Conservation (phyloP, 2,329 filamentous ascomycete species). For the Pseudogymnoascus sp. region DNA sequence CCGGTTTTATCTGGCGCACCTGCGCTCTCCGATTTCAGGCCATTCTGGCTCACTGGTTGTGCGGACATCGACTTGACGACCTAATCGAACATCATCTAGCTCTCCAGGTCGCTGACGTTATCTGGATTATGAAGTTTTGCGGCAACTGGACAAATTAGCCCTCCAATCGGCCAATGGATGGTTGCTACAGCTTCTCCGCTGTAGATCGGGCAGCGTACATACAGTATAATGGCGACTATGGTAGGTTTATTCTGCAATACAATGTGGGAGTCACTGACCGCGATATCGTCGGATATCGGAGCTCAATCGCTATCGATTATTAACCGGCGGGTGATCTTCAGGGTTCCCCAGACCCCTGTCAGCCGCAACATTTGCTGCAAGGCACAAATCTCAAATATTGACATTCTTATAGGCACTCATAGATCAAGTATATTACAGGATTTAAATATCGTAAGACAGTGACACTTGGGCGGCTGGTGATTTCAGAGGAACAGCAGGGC, state of each 20-base stretch:
- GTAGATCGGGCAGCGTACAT: neutral
- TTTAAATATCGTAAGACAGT: neutral
- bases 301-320: conserved; percentile 8
- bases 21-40: neutral
- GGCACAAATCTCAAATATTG: neutral
- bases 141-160: conserved; percentile 1
- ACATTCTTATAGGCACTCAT: neutral
- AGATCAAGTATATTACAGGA: neutral
- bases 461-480: neutral
- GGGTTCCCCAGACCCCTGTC: neutral
- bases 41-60: conserved; percentile 1
- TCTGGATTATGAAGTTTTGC: neutral
- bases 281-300: neutral
- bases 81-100: conserved; percentile 1
- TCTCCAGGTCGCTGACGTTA: neutral
- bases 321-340: conserved; percentile 7
- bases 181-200: neutral
- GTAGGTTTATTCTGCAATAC: neutral
- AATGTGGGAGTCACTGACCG: neutral
- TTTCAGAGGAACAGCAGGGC: neutral
- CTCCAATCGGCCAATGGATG: neutral
- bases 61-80: conserved; percentile 3
- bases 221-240: neutral
- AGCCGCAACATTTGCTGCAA: neutral
- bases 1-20: neutral